Evolutionary conservation across 257 asterid species (phyloP), one percentile per base, ranked within the genome.

Genomic region (Salvia splendens): DNA sequence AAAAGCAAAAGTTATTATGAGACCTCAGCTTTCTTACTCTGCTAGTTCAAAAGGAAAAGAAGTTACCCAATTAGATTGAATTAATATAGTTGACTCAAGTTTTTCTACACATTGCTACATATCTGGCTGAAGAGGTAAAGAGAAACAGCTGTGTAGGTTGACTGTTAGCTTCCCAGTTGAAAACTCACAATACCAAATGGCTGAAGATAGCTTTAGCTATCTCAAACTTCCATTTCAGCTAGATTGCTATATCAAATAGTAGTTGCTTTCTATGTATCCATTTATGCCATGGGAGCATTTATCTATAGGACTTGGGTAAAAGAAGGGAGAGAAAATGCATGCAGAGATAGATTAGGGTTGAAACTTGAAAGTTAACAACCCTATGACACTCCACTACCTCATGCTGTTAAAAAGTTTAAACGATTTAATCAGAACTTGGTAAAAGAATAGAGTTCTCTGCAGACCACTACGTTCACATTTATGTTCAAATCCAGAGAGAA

Each of bases 401-500:
- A 16, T 17, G 5, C 28, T 50, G 17, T 7, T 66, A 52, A 20
- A 51, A 36, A 20, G 52, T 66, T 10, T 38, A 17, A 67, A 33
- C 15, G 46, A 17, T 17, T 38, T 15, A 35, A 35, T 9, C 38
- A 53, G 32, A 52, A 54, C 24, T 35, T 4, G 7, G 53, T 28
- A 7, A 14, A 28, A 54, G 11, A 42, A 67, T 24, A 35, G 42
- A 67, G 55, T 28, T 41, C 63, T 52, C 28, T 45, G 48, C 36
- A 57, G 28, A 56, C 28, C 65, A 56, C 14, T 48, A 11, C 49
- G 56, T 43, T 45, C 49, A 56, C 65, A 55, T 3, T 14, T 28
- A 30, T 57, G 38, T 68, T 68, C 45, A 32, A 48, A 45, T 46
- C 40, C 45, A 47, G 51, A 60, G n/a, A 70, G 48, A 32, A 45